Base-by-base conservation (phyloP, 495 filamentous ascomycete species). In the Talaromyces nanjingensis region DNA sequence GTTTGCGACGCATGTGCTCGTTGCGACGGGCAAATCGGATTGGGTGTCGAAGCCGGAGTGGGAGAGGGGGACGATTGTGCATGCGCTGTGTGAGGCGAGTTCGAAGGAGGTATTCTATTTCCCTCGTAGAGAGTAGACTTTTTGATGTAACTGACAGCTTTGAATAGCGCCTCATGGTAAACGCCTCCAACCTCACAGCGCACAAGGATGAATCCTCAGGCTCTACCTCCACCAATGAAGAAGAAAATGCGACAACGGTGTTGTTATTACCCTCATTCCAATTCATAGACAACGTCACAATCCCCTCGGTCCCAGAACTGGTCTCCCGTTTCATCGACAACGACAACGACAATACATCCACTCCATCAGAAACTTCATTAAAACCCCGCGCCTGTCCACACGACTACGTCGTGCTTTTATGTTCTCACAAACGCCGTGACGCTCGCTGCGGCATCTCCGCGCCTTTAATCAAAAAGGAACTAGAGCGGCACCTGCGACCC, bases 401-500 rank as follows among this genome's bases (percentile, higher is more conserved):
- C 75, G 81, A 86, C 66, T 89, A 88, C 67, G 82, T 97, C 52
- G 89, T 98, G 67, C 86, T 98, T n/a, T 84, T 98, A 49, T 98
- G 94, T 79, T 96, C 91, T 6, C 94, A 98, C 72, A 85, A 82
- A 67, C 91, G 89, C 52, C 89, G 93, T 63, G 94, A 98, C 71
- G 94, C 92, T 0, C 90, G 94, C 64, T 98, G 94, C 74, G 94
- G 93, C 0, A 91, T 96, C 69, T 91, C 87, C 22, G 94, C 94
- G 1, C 94, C 94, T 0, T 77, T 98, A 12, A 85, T 98, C 25
- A 83, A 87, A 54, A 86, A 87, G 55, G 94, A 98, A 72, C 81
- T 98, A 4, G 91, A 94, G 74, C 82, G 93, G 0, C 93, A 97
- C 69, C 83, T 98, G 39, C 88, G 92, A 4, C 87, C 91, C 0